phyloP scores from a whole-genome alignment of 2,329 filamentous ascomycete genomes.

The Aspergillus tanneri region DNA sequence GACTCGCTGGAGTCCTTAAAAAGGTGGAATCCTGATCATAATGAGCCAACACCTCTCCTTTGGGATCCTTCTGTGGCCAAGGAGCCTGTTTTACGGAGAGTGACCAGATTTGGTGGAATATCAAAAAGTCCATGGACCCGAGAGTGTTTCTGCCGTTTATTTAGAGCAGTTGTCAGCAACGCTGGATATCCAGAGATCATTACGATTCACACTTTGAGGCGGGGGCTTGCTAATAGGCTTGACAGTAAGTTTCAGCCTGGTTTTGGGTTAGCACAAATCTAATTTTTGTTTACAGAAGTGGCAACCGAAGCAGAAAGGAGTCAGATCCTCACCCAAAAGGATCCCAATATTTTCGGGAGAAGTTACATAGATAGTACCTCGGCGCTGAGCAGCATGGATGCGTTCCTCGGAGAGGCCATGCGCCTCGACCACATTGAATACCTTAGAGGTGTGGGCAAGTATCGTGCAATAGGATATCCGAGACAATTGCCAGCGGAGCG shows the following conservation, averaged over 20 bases:
- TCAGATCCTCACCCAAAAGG: slow-evolving; percentile 14
- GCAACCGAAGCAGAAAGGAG: slow-evolving; percentile 11
- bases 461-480: slow-evolving; percentile 12
- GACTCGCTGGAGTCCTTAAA: slow-evolving; percentile 9
- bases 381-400: slow-evolving; percentile 12
- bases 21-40: slow-evolving; percentile 13
- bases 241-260: slow-evolving; percentile 9
- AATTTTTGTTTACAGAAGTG: slow-evolving; percentile 9
- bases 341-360: slow-evolving; percentile 14
- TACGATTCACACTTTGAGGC: slow-evolving; percentile 11
- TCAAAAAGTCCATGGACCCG: slow-evolving; percentile 10
- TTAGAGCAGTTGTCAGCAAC: slow-evolving; percentile 10
- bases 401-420: slow-evolving; percentile 13
- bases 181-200: slow-evolving; percentile 15
- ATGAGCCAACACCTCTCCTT: slow-evolving; percentile 8
- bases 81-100: slow-evolving; percentile 10
- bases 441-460: slow-evolving; percentile 12
- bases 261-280: not conserved
- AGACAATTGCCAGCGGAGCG: slow-evolving; percentile 9
- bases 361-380: slow-evolving; percentile 16
- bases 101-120: slow-evolving; percentile 10
- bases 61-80: slow-evolving; percentile 9
- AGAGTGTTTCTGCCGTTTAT: slow-evolving; percentile 9
- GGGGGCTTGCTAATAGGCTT: slow-evolving; percentile 13
- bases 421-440: slow-evolving; percentile 14